Evolutionary conservation across 805 yeast genomes (phyloP), one percentile per base, ranked within the genome.

Genomic region (Alloascoidea africana): DNA sequence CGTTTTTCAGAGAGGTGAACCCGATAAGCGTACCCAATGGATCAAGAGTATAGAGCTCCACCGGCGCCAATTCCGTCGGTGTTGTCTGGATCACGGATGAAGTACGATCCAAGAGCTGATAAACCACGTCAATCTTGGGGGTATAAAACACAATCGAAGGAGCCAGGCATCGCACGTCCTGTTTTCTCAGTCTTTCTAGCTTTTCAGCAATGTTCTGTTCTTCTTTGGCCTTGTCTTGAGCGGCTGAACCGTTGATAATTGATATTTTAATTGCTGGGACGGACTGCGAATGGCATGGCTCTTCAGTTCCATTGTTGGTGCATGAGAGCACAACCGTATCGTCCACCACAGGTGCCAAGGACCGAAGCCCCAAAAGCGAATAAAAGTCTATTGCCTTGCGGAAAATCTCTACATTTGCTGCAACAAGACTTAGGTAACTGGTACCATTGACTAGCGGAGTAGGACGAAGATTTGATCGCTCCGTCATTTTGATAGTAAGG

Each of bases 21-120:
- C 96, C 96, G 35, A 87, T 55, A 18, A 86, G 55, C 46, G 73
- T 70, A 15, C 95, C 95, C 44, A 86, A 60, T 5, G 97, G 96
- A 55, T 89, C 96, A 17, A 80, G 52, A 4, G 76, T 68, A 55
- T 78, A 84, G 4, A 81, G 62, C 54, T 84, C 94, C 46, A 70
- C 66, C 3, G 96, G 94, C 39, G 69, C 70, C 40, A 78, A 59
- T 36, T 73, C 81, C 40, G 77, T 74, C 3, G 97, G 96, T 47
- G 68, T 63, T 16, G 71, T 63, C 54, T 78, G 87, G 42, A 35
- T 52, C n/a, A n/a, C 8, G 8, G 30, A 23, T 23, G 30, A 23
- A 8, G n/a, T 8, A 8, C n/a, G 8, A 4, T 17, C 16, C 17
- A 45, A 33, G 18, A 32, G 33, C 1, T 35, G 33, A 13, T 35